Conservation (phyloP, 2,329 filamentous ascomycete species). For the Calonectria pteridis region DNA sequence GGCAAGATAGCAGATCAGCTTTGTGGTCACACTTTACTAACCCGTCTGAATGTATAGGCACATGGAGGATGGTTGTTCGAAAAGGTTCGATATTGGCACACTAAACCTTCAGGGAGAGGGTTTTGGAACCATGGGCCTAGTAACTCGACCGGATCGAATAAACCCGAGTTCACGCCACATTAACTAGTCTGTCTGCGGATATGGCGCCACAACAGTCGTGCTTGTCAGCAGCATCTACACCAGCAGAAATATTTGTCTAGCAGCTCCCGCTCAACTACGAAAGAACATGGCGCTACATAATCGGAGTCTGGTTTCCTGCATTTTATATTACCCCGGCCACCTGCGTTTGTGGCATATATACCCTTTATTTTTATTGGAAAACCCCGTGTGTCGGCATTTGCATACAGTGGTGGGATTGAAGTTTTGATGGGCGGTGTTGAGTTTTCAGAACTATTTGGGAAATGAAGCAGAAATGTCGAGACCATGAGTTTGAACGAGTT, state of each 20-base stretch:
- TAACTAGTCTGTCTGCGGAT: conserved; percentile 20
- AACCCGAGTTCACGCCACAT: conserved; percentile 34
- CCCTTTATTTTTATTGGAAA: not conserved
- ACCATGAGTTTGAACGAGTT: not conserved
- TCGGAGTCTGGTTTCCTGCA: not conserved
- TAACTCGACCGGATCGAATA: conserved; percentile 33
- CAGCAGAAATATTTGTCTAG: not conserved
- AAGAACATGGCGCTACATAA: not conserved
- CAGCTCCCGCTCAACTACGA: not conserved
- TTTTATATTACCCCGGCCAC: not conserved
- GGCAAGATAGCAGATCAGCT: conserved; percentile 62
- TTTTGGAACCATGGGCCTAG: conserved; percentile 34
- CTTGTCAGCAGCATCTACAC: not conserved
- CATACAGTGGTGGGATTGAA: not conserved
- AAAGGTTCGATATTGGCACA: conserved; percentile 70
- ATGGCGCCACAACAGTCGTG: not conserved
- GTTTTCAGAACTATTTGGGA: not conserved
- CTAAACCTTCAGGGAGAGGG: conserved; percentile 58
- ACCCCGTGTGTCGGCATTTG: not conserved
- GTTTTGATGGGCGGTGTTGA: not conserved
- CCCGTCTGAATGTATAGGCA: conserved; percentile 64
- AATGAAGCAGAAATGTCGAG: not conserved
- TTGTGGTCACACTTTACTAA: not conserved
- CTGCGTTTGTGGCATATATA: not conserved
- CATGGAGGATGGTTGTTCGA: conserved; percentile 81